Percentiles rank a stretch among this genome's conserved stretches.
Conservation (phyloP, 2,329 filamentous ascomycete genomes). For the Exophiala dermatitidis region DNA sequence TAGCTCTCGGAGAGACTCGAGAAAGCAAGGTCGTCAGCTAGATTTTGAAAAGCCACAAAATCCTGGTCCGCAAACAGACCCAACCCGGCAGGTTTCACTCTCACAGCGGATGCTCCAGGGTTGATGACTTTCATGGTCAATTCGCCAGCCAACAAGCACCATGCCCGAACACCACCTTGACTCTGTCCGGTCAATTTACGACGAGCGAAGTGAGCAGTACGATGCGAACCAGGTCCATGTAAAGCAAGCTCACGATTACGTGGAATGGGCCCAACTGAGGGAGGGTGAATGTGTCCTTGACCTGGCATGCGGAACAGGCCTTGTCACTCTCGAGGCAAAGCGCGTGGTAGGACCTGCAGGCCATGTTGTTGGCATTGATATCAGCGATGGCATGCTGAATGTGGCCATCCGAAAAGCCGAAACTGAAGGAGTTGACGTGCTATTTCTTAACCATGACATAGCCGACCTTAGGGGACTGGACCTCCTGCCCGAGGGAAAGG, state of each 20-base stretch:
- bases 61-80: no score
- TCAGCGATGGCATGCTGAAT: constrained; percentile 37
- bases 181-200: constrained; percentile 13
- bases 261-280: constrained; percentile 12
- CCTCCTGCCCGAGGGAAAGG: background rate
- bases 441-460: constrained; percentile 14
- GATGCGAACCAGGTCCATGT: constrained; percentile 15
- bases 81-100: no score
- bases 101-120: no score
- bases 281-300: constrained; percentile 40
- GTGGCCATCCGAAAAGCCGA: constrained; percentile 28
- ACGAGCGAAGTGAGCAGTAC: constrained; percentile 15
- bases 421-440: constrained; percentile 1
- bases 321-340: constrained; percentile 36
- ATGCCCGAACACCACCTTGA: constrained; percentile 8
- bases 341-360: constrained; percentile 34
- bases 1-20: no score
- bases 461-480: constrained; percentile 5
- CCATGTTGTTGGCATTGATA: constrained; percentile 37
- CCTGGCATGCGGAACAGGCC: constrained; percentile 42
- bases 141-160: background rate
- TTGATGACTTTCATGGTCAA: no score
- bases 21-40: no score
- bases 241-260: constrained; percentile 13
- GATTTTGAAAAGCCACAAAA: no score